These are phyloP conservation scores for Thielaviopsis punctulata DNA, from an alignment of 2,329 filamentous ascomycete genomes.

Conservation along the genomic window DNA sequence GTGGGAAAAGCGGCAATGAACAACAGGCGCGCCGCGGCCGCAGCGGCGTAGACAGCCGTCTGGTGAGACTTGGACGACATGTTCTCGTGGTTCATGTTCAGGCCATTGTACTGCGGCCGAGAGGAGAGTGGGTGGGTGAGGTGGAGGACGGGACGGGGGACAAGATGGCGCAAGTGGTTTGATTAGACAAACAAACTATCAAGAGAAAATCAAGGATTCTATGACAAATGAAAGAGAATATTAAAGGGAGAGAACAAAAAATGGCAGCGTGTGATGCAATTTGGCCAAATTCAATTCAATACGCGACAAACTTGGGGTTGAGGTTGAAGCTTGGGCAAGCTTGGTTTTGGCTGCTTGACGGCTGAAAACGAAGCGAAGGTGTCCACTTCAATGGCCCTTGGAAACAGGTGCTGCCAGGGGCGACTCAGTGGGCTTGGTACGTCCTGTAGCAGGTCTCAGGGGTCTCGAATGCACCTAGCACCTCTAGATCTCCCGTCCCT, in stretches of 20 bases:
- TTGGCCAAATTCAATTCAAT: neutral
- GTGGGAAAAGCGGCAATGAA: constrained; percentile 69
- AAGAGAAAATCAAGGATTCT: neutral
- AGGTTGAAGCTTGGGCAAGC: neutral
- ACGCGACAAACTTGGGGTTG: neutral
- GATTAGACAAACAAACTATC: neutral
- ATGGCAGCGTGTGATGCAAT: neutral
- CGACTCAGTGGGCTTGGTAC: neutral
- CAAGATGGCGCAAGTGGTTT: neutral
- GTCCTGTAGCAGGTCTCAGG: neutral
- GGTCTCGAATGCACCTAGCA: neutral
- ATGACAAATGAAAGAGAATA: neutral
- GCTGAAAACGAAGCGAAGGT: constrained; percentile 4
- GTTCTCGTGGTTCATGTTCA: constrained; percentile 7
- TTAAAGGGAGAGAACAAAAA: neutral
- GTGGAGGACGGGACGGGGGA: neutral
- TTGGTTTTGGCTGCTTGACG: neutral
- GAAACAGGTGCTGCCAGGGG: neutral
- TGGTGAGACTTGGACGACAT: constrained; percentile 11
- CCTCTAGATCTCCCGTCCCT: neutral
- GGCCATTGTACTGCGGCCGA: constrained; percentile 7
- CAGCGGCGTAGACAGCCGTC: constrained; percentile 47
- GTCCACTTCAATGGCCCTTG: constrained; percentile 6
- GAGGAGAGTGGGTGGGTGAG: neutral
- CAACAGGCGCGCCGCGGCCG: constrained; percentile 60